phyloP scores from a whole-genome alignment of 2,329 filamentous ascomycete species.

The Curvularia lunata region DNA sequence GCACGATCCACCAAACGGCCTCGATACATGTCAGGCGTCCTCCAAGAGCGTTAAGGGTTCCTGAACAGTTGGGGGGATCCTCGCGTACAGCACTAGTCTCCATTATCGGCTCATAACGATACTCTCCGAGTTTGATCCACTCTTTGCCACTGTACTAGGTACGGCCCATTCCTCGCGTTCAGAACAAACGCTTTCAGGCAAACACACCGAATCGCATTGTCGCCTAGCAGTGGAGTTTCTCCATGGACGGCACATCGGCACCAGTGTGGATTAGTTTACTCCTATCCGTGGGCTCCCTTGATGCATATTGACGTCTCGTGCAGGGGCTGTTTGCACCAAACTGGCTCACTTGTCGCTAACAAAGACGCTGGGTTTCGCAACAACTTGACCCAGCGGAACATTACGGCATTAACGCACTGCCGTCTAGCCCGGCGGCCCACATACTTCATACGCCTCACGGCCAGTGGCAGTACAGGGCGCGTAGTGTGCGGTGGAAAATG shows the following conservation, averaged over 20 bases:
- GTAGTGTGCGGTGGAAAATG: conserved; percentile 18
- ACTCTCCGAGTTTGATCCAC: conserved; percentile 15
- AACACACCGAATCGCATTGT: conserved; percentile 23
- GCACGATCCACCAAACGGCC: conserved; percentile 26
- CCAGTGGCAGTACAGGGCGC: conserved; percentile 36
- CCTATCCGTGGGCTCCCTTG: conserved; percentile 20
- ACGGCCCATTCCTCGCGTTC: conserved; percentile 9
- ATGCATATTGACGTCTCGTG: conserved; percentile 32
- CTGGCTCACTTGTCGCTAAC: conserved; percentile 25
- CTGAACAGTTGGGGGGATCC: conserved; percentile 6
- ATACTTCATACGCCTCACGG: conserved; percentile 43
- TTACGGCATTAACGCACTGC: conserved; percentile 31
- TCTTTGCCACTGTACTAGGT: conserved; percentile 19
- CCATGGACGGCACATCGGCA: conserved; percentile 30
- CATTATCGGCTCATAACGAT: conserved; percentile 22
- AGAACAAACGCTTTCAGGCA: conserved; percentile 29
- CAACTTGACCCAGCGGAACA: conserved; percentile 21
- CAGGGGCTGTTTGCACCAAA: conserved; percentile 26
- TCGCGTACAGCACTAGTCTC: conserved; percentile 21
- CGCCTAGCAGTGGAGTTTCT: conserved; percentile 27
- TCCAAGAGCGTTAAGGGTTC: conserved; percentile 11
- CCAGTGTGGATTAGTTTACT: conserved; percentile 29
- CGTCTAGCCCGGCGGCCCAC: conserved; percentile 34
- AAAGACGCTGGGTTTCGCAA: conserved; percentile 23
- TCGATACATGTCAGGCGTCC: conserved; percentile 17